Percentiles rank a stretch among this genome's conserved stretches.
Evolutionary conservation across 352 stramenopile species (phyloP).

Genomic region (Detonula confervacea): DNA sequence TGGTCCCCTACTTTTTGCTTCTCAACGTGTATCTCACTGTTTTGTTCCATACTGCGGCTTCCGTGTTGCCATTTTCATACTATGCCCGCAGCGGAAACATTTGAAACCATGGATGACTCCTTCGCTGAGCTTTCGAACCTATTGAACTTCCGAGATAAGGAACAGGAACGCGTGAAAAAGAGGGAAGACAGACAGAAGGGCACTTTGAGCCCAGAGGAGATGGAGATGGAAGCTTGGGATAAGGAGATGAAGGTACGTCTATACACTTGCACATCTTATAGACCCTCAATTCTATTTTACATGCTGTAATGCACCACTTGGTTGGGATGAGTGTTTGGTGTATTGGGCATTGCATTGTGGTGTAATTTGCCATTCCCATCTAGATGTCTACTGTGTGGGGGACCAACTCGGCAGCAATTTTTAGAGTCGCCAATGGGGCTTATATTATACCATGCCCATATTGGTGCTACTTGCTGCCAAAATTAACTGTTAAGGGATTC

Average conservation of each 20-base stretch:
- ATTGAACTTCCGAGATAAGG: slow-evolving; percentile 78
- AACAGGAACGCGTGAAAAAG: slow-evolving; percentile 60
- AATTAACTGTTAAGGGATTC: slow-evolving; percentile 63
- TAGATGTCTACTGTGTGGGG: too few relatives aligned
- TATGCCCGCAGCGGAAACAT: slow-evolving; percentile 67
- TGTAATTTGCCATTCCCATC: too few relatives aligned
- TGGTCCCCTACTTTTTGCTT: too few relatives aligned
- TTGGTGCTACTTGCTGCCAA: slow-evolving; percentile 72
- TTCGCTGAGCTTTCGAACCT: slow-evolving; percentile 77
- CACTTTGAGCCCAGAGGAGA: slow-evolving; percentile 60
- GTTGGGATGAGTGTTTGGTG: too few relatives aligned
- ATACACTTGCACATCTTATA: too few relatives aligned
- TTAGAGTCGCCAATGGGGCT: slow-evolving; percentile 64
- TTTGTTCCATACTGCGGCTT: too few relatives aligned
- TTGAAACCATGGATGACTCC: slow-evolving; percentile 80
- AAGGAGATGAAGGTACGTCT: slow-evolving; percentile 78
- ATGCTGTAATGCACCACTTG: too few relatives aligned
- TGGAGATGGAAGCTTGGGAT: slow-evolving; percentile 83
- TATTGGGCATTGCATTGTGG: too few relatives aligned
- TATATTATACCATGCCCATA: slow-evolving; percentile 43
- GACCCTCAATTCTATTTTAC: too few relatives aligned
- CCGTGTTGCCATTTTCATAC: too few relatives aligned
- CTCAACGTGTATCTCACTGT: too few relatives aligned
- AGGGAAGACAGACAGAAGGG: slow-evolving; percentile 44
- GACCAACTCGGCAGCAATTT: slow-evolving; percentile 61